Evolutionary conservation across 2,329 filamentous ascomycete species (phyloP).

Genomic region (Seiridium cupressi): DNA sequence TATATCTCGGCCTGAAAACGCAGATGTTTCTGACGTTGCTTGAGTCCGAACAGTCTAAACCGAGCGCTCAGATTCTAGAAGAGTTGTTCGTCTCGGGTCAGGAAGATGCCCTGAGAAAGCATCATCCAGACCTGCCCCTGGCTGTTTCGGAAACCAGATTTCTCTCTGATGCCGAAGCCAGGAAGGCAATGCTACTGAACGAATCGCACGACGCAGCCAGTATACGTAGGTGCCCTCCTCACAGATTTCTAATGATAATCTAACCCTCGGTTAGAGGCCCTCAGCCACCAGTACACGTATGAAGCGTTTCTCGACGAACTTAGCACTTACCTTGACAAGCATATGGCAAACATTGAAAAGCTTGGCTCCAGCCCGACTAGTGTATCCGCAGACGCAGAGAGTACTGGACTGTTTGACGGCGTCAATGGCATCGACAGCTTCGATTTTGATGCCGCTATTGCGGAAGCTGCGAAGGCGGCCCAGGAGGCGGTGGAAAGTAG

Average conservation of each 20-base stretch:
- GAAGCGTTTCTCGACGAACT: constrained; percentile 29
- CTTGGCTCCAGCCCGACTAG: constrained; percentile 23
- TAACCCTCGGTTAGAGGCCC: background rate
- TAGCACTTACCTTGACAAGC: constrained; percentile 29
- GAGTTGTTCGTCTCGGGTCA: constrained; percentile 26
- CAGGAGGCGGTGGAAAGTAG: constrained; percentile 21
- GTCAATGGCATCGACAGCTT: constrained; percentile 13
- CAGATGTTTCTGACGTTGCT: constrained; percentile 29
- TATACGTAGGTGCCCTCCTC: constrained; percentile 18
- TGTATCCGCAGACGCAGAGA: constrained; percentile 16
- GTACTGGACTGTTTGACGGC: constrained; percentile 15
- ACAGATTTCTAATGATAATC: background rate
- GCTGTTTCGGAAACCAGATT: constrained; percentile 24
- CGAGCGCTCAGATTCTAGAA: constrained; percentile 23
- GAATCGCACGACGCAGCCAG: constrained; percentile 20
- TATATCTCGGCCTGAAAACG: constrained; percentile 29
- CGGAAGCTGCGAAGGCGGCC: constrained; percentile 29
- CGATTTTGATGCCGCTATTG: constrained; percentile 28
- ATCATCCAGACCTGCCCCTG: constrained; percentile 23
- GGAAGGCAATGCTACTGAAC: constrained; percentile 25
- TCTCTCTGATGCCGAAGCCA: constrained; percentile 21
- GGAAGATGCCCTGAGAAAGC: constrained; percentile 21
- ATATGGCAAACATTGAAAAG: constrained; percentile 26
- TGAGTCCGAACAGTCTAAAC: constrained; percentile 23
- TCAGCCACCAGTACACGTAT: constrained; percentile 28